Evolutionary conservation across 2,329 filamentous ascomycete genomes (phyloP), one percentile per base, ranked within the genome.

Genomic region (Neofusicoccum cordaticola): DNA sequence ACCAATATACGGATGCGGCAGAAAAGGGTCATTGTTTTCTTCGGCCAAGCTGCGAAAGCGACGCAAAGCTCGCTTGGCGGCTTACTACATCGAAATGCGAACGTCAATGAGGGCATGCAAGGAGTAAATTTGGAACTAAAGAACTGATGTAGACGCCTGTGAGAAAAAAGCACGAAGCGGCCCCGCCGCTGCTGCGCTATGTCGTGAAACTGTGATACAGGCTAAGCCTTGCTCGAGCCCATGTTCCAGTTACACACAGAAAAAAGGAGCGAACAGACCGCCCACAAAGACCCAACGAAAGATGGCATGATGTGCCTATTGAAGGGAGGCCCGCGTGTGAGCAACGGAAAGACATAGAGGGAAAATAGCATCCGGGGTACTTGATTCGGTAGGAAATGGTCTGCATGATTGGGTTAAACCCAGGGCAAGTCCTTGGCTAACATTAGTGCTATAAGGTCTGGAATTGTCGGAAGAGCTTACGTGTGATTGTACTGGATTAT

Each of bases 11-110:
- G 53, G 27, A 58, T 58, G 53, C 53, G 42, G 39, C 53, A 2
- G 22, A 11, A 58, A 19, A 9, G 41, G 53, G 41, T n/a, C 53
- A 58, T 58, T 58, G 53, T 58, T 58, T 15, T 35, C 27, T 27
- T 35, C 15, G 19, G 53, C 53, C 53, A 45, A 58, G 41, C 53
- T 58, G 41, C 41, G 42, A 31, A 60, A 47, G 31, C 27, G 42
- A 58, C 27, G 42, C 12, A 35, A 37, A 45, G n/a, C n/a, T 60
- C 13, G 56, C 56, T 60, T 60, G 56, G 56, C 56, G n/a, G 42
- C 56, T 60, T 41, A 60, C 27, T 22, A 44, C 13, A 12, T 31
- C 35, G 9, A 9, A 15, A 31, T 44, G 52, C 52, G 39, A 44
- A 57, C 17, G n/a, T 39, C 31, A 34, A 62, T 13, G 17, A 41